A percentile compares a stretch with the other conserved stretches of the same genome.
These are phyloP conservation scores for Penicillium robsamsonii DNA, from an alignment of 495 filamentous ascomycete genomes.

Conservation along the genomic window DNA sequence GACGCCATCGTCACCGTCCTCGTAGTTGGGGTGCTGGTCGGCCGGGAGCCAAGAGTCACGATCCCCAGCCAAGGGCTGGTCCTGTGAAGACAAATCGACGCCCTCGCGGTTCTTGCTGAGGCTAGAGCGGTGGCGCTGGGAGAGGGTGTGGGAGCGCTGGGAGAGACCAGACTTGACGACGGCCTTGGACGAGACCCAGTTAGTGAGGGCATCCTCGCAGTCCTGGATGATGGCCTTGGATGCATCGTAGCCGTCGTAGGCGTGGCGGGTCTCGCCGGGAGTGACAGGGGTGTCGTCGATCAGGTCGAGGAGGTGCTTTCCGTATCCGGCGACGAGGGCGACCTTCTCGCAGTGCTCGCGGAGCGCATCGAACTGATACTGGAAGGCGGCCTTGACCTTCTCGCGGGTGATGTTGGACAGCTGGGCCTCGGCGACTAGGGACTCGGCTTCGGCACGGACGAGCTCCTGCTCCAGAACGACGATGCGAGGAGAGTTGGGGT, in stretches of 20 bases:
- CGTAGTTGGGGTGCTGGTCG: conserved; percentile 67
- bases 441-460: conserved; percentile 96
- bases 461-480: conserved; percentile 98
- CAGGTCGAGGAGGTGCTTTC: conserved; percentile 92
- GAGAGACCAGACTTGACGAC: conserved; percentile 83
- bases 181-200: conserved; percentile 91
- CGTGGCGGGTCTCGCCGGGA: conserved; percentile 90
- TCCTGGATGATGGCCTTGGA: conserved; percentile 99
- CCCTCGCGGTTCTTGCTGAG: conserved; percentile 57
- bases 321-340: conserved; percentile 94
- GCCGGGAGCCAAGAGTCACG: conserved; percentile 90
- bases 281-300: conserved; percentile 97
- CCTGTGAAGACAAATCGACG: conserved; percentile 80
- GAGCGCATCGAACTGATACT: conserved; percentile 97
- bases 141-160: conserved; percentile 78
- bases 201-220: conserved; percentile 94
- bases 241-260: conserved; percentile 97
- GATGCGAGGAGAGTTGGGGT: conserved; percentile 95
- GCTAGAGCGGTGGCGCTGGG: conserved; percentile 73
- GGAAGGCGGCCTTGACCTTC: conserved; percentile 97
- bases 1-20: conserved; percentile 56
- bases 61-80: conserved; percentile 71
- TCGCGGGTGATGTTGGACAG: conserved; percentile 98
- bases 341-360: conserved; percentile 98
- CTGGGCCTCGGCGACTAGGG: conserved; percentile 94